phyloP scores from a whole-genome alignment of 805 yeast genomes.

The Clavispora vitiphila region DNA sequence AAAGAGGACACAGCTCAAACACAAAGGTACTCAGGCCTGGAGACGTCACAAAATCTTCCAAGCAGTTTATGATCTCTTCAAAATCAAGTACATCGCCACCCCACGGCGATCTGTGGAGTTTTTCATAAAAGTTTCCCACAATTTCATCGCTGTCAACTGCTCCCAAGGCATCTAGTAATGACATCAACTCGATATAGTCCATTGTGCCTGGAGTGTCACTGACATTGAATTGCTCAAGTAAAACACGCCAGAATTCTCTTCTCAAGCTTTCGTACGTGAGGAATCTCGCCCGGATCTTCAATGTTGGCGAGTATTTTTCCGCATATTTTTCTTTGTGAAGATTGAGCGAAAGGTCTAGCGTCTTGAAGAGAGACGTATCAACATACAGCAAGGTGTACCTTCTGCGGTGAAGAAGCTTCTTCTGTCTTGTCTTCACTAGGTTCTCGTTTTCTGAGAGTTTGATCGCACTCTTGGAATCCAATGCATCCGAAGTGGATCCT shows the following conservation, averaged over 20 bases:
- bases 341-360: constrained; percentile 34
- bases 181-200: constrained; percentile 55
- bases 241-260: constrained; percentile 62
- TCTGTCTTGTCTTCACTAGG: constrained; percentile 24
- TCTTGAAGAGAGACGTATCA: constrained; percentile 39
- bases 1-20: constrained; percentile 74
- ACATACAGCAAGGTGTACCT: constrained; percentile 24
- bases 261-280: constrained; percentile 62
- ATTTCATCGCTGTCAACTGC: constrained; percentile 48
- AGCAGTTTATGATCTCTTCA: constrained; percentile 42
- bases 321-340: constrained; percentile 28
- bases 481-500: constrained; percentile 6
- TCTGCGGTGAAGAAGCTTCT: constrained; percentile 29
- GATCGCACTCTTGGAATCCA: constrained; percentile 15
- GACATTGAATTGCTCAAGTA: constrained; percentile 50
- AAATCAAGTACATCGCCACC: constrained; percentile 45
- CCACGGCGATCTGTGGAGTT: constrained; percentile 45
- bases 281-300: constrained; percentile 60
- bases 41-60: constrained; percentile 37
- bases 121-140: constrained; percentile 47
- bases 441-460: constrained; percentile 25
- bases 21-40: constrained; percentile 44
- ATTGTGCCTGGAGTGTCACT: constrained; percentile 32
- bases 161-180: constrained; percentile 63
- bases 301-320: constrained; percentile 43